phyloP scores from a whole-genome alignment of 768 basidiomycete genomes.

The Tephrocybe sp. region DNA sequence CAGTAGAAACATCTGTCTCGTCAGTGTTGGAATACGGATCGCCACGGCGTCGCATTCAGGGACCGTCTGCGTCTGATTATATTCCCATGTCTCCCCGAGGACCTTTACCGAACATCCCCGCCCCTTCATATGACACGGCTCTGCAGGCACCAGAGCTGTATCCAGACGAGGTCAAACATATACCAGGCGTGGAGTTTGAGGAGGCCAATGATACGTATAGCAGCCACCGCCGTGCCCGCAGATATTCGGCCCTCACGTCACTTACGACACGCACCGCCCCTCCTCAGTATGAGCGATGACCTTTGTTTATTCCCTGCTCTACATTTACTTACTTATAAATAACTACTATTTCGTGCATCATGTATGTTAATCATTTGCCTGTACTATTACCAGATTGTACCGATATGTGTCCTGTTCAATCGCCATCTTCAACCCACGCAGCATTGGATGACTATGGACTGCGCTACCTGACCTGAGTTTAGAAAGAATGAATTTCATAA shows the following conservation, averaged over 20 bases:
- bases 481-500: too few species aligned
- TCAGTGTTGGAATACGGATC: neutral
- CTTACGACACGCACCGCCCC: conserved; percentile 11
- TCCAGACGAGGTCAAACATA: conserved; percentile 7
- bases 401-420: too few species aligned
- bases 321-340: too few species aligned
- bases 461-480: too few species aligned
- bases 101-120: conserved; percentile 17
- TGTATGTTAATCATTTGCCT: too few species aligned
- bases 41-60: neutral
- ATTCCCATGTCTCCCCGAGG: conserved; percentile 12
- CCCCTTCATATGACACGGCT: conserved; percentile 16
- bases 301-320: too few species aligned
- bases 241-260: conserved; percentile 4
- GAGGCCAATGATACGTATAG: neutral
- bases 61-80: neutral
- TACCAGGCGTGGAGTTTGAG: conserved; percentile 2
- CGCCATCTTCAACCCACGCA: too few species aligned
- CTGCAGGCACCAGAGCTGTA: conserved; percentile 6
- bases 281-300: conserved; percentile 18
- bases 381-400: too few species aligned
- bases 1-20: conserved; percentile 1
- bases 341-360: too few species aligned
- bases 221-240: neutral
- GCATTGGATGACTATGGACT: too few species aligned